phyloP scores from a whole-genome alignment of 2,329 filamentous ascomycete genomes.

The Coniella lustricola region DNA sequence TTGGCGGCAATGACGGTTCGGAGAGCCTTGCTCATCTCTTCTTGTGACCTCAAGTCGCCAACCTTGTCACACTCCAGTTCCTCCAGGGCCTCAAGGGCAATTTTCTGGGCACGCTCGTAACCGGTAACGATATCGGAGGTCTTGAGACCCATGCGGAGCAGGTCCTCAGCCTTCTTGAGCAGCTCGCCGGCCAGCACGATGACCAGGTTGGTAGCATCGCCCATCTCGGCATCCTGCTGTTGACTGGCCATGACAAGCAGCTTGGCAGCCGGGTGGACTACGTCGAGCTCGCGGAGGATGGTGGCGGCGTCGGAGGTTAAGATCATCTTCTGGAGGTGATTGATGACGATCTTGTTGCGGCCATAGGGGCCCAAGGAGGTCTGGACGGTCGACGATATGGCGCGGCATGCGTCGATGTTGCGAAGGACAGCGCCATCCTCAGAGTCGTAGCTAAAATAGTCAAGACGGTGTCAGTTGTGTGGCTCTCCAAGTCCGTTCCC shows the following conservation, averaged over 20 bases:
- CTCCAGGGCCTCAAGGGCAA: constrained; percentile 78
- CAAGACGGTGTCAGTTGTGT: too few relatives aligned
- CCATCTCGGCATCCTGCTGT: constrained; percentile 98
- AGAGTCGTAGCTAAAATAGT: constrained; percentile 72
- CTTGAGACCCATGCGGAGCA: constrained; percentile 94
- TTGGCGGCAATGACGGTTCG: constrained; percentile 94
- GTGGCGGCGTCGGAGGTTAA: constrained; percentile 96
- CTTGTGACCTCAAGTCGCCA: constrained; percentile 69
- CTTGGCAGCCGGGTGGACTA: constrained; percentile 96
- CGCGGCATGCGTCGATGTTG: constrained; percentile 97
- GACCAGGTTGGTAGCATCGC: constrained; percentile 95
- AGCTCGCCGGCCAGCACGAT: constrained; percentile 94
- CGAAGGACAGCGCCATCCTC: constrained; percentile 98
- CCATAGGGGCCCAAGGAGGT: constrained; percentile 95
- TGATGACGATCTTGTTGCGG: constrained; percentile 99
- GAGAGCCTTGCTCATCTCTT: constrained; percentile 89
- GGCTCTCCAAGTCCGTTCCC: too few relatives aligned
- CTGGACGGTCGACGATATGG: constrained; percentile 92
- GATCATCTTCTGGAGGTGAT: constrained; percentile 99
- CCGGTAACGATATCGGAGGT: constrained; percentile 95
- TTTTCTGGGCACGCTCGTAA: constrained; percentile 90
- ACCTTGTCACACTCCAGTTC: constrained; percentile 89
- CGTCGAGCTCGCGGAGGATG: constrained; percentile 93
- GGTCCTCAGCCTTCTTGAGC: constrained; percentile 92
- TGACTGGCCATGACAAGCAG: constrained; percentile 97